A percentile compares a stretch with the other conserved stretches of the same genome.
phyloP scores from a whole-genome alignment of 352 stramenopile genomes.

The Thraustotheca clavata region DNA sequence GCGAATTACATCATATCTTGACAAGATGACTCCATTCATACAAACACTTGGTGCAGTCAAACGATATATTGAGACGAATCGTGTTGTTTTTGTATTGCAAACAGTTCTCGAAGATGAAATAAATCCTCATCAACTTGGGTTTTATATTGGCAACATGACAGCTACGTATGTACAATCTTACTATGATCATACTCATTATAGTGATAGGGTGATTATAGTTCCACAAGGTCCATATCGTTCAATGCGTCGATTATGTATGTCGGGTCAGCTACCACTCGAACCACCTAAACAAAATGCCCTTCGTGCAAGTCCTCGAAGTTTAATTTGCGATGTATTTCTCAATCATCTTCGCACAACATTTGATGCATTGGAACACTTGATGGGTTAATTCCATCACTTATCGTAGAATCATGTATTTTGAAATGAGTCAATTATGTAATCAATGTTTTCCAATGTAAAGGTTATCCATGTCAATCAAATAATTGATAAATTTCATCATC shows the following conservation, averaged over 20 bases:
- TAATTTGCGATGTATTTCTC: neutral
- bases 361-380: neutral
- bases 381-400: neutral
- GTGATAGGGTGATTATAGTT: neutral
- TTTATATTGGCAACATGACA: conserved; percentile 13
- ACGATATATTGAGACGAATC: neutral
- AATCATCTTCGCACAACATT: neutral
- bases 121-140: neutral
- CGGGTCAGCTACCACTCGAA: neutral
- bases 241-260: neutral
- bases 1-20: neutral
- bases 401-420: neutral
- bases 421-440: neutral
- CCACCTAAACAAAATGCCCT: neutral
- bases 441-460: no score
- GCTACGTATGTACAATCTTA: neutral
- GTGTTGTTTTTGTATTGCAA: neutral
- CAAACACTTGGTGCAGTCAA: conserved; percentile 1
- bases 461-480: neutral
- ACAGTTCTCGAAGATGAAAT: neutral
- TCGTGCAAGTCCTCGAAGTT: neutral
- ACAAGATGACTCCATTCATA: conserved; percentile 7
- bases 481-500: neutral
- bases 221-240: neutral
- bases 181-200: neutral